Percentiles rank a stretch among this genome's conserved stretches.
Conservation (phyloP, 2,329 filamentous ascomycete species). For the Penicillium sp. region DNA sequence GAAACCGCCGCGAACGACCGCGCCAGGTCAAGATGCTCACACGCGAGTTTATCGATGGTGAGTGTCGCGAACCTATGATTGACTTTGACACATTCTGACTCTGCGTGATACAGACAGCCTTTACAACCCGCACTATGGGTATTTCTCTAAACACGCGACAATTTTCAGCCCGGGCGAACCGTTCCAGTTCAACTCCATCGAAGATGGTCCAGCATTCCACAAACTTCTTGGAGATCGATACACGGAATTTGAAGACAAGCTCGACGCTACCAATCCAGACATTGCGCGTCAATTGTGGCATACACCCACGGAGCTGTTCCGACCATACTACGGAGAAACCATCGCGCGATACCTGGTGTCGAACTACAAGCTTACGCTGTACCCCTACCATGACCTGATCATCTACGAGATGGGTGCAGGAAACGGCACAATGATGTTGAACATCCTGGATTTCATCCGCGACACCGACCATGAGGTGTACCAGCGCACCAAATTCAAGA, state of each 20-base stretch:
- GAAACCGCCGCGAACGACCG: constrained; percentile 72
- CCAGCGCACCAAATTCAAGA: constrained; percentile 85
- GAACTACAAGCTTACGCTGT: constrained; percentile 92
- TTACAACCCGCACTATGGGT: constrained; percentile 93
- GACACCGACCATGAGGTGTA: constrained; percentile 89
- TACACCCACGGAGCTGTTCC: constrained; percentile 95
- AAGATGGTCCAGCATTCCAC: constrained; percentile 85
- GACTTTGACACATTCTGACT: constrained; percentile 4
- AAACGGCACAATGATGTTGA: constrained; percentile 96
- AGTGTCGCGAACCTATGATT: constrained; percentile 19
- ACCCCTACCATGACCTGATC: constrained; percentile 93
- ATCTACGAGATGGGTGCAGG: constrained; percentile 99
- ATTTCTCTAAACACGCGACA: constrained; percentile 94
- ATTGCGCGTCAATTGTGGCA: constrained; percentile 93
- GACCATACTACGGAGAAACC: constrained; percentile 94
- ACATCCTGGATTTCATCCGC: constrained; percentile 95
- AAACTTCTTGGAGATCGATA: constrained; percentile 75
- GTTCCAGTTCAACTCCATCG: constrained; percentile 80
- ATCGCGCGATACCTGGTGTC: constrained; percentile 94
- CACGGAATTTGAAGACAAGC: constrained; percentile 81
- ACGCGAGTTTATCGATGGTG: constrained; percentile 95
- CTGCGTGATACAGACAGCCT: constrained; percentile 68
- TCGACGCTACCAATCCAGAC: constrained; percentile 72
- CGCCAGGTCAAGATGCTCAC: constrained; percentile 93
- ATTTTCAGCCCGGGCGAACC: constrained; percentile 93